Percentiles rank a stretch among this genome's conserved stretches.
Conservation (phyloP, 2,329 filamentous ascomycete species). For the Apiospora malaysiana region DNA sequence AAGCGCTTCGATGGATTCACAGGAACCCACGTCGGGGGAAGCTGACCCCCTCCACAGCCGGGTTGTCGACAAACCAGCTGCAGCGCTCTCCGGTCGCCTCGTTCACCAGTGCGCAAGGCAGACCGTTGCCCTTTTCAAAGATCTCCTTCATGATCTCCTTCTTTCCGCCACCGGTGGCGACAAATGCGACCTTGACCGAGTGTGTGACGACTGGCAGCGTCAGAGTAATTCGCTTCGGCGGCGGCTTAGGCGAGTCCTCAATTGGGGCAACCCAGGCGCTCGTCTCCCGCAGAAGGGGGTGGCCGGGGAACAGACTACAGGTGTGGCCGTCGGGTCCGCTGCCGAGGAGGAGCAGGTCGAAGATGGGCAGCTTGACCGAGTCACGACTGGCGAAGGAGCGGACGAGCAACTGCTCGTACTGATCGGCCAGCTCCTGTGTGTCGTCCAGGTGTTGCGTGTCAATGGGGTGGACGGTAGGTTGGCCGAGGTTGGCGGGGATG, state of each 20-base stretch:
- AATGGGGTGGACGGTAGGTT: constrained; percentile 81
- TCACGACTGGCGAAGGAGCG: constrained; percentile 87
- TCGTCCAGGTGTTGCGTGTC: constrained; percentile 71
- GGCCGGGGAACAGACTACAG: constrained; percentile 92
- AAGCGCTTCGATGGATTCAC: constrained; percentile 36
- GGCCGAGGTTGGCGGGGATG: constrained; percentile 70
- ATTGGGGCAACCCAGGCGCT: constrained; percentile 93
- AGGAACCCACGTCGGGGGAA: constrained; percentile 77
- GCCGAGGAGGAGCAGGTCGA: constrained; percentile 91
- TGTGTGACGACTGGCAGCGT: constrained; percentile 91
- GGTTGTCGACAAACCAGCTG: constrained; percentile 92
- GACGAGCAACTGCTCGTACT: constrained; percentile 90
- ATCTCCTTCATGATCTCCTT: constrained; percentile 92
- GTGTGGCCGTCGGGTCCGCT: constrained; percentile 97
- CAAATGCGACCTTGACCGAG: constrained; percentile 84
- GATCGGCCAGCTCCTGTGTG: constrained; percentile 88
- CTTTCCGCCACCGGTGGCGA: constrained; percentile 89
- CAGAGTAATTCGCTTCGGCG: constrained; percentile 87
- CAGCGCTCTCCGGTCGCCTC: constrained; percentile 82
- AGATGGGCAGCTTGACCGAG: constrained; percentile 92
- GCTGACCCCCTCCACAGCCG: constrained; percentile 83
- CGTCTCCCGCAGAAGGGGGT: constrained; percentile 83
- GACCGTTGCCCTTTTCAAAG: constrained; percentile 79
- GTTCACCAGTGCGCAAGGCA: constrained; percentile 91
- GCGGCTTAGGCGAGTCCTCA: constrained; percentile 93